Base-by-base conservation (phyloP, 2,329 filamentous ascomycete species). In the Cyphellophora europaea region DNA sequence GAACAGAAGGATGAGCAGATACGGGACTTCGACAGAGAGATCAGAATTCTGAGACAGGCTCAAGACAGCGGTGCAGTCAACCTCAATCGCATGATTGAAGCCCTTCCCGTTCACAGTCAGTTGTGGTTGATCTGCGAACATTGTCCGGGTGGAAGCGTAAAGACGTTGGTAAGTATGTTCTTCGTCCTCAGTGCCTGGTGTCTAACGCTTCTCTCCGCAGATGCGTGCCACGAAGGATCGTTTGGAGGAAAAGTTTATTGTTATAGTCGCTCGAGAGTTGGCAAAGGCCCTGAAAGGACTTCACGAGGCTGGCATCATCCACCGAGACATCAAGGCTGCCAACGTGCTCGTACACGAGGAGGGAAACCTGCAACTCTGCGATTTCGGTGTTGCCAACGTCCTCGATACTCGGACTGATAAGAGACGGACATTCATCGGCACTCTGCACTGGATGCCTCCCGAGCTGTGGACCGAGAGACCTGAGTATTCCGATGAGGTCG, bases 121-220 rank as follows among this genome's bases (percentile, higher is more conserved):
- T 58, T 80, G 14, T 80, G 76, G 76, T 69, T 80, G 42, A 67
- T 80, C 36, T 77, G 71, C 53, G 76, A 79, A 51, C 79, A 79
- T 51, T 77, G 74, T 42, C 75, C 75, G 16, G 76, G 76, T 45
- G 76, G 76, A 34, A 80, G 76, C 55, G 69, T 80, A 5, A 67
- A 74, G 39, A 79, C 76, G 6, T 50, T 80, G 48, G 74, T 78
- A 66, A 63, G 69, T 42, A 6, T 28, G 10, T 17, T 12, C 15
- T 39, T 21, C 12, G 19, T 3, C 16, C 18, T 23, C 25, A 18
- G 19, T 18, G 11, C 12, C 18, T 39, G 17, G 13, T 29, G 32
- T 33, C 15, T 8, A 21, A 12, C 27, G 12, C 15, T 27, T 11
- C 8, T n/a, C 16, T 32, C 16, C 21, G 21, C 40, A 65, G 62